Conservation (phyloP, 192 early-diverging fungal genomes). For the Coemansia sp. region DNA sequence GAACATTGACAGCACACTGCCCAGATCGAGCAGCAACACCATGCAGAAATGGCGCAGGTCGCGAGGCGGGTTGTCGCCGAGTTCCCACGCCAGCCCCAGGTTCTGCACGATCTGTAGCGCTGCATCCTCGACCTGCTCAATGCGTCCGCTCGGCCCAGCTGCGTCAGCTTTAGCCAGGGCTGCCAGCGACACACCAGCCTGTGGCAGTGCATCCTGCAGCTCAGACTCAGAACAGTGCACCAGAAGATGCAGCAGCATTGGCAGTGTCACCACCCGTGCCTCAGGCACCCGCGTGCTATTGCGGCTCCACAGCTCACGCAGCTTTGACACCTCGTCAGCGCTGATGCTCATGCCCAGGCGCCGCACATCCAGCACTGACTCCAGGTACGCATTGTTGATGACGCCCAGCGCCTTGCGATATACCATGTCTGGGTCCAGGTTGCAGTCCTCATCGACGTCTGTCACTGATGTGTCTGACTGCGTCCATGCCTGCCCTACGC, state of each 20-base stretch:
- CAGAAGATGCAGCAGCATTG: constrained; percentile 52
- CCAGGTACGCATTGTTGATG: constrained; percentile 44
- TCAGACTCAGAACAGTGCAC: constrained; percentile 52
- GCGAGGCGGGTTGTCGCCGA: constrained; percentile 51
- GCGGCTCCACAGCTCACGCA: constrained; percentile 45
- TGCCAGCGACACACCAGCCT: constrained; percentile 44
- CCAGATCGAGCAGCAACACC: constrained; percentile 48
- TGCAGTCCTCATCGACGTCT: constrained; percentile 50
- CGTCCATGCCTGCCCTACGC: constrained; percentile 36
- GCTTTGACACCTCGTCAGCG: constrained; percentile 33
- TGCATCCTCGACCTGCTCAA: constrained; percentile 53
- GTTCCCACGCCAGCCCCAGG: constrained; percentile 54
- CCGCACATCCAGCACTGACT: constrained; percentile 48
- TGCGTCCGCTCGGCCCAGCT: constrained; percentile 34
- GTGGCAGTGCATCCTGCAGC: constrained; percentile 42
- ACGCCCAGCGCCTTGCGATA: constrained; percentile 53
- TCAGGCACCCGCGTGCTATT: constrained; percentile 37
- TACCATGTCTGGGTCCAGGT: constrained; percentile 51
- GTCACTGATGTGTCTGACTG: constrained; percentile 34
- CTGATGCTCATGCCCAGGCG: constrained; percentile 53
- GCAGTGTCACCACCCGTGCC: constrained; percentile 40
- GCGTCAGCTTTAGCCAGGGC: constrained; percentile 44
- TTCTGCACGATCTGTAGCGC: constrained; percentile 55
- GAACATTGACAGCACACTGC: constrained; percentile 45
- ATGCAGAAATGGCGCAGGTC: constrained; percentile 56